phyloP scores from a whole-genome alignment of 2,329 filamentous ascomycete species.

The Cladobotryum mycophilum region DNA sequence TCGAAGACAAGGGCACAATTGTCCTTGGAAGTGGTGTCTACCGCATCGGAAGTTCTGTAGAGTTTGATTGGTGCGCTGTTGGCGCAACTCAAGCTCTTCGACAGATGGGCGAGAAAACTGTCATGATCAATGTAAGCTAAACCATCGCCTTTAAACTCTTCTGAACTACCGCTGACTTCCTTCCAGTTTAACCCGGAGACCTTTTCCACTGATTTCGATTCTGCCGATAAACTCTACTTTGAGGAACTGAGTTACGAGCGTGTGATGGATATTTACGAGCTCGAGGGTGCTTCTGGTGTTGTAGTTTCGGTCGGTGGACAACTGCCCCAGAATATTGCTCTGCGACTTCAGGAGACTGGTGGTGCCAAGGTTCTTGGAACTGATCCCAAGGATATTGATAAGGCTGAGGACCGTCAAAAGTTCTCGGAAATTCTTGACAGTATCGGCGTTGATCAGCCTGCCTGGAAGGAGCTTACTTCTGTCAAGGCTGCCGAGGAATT shows the following conservation, averaged over 20 bases:
- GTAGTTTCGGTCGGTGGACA: conserved; percentile 96
- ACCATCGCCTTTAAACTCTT: not conserved
- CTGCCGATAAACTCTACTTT: conserved; percentile 88
- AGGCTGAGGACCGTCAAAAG: conserved; percentile 95
- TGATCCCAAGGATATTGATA: conserved; percentile 90
- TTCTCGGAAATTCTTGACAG: conserved; percentile 97
- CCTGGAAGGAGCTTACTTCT: conserved; percentile 95
- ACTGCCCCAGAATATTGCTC: conserved; percentile 93
- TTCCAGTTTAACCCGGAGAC: conserved; percentile 70
- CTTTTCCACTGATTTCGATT: conserved; percentile 76
- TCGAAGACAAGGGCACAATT: conserved; percentile 85
- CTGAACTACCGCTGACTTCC: not conserved
- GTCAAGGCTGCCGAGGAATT: conserved; percentile 83
- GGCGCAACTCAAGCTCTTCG: conserved; percentile 79
- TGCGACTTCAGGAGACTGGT: conserved; percentile 85
- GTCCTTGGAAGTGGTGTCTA: conserved; percentile 94
- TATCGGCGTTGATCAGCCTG: conserved; percentile 93
- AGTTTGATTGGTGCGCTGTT: conserved; percentile 98
- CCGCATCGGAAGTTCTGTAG: conserved; percentile 93
- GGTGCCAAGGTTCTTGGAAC: conserved; percentile 89
- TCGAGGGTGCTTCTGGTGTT: conserved; percentile 77
- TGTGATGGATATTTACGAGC: conserved; percentile 98
- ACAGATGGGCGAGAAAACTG: conserved; percentile 88
- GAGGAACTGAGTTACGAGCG: conserved; percentile 95
- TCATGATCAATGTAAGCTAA: conserved; percentile 78